Percentiles rank a stretch among this genome's conserved stretches.
These are phyloP conservation scores for Daldinia eschscholtzii DNA, from an alignment of 2,329 filamentous ascomycete genomes.

Conservation along the genomic window DNA sequence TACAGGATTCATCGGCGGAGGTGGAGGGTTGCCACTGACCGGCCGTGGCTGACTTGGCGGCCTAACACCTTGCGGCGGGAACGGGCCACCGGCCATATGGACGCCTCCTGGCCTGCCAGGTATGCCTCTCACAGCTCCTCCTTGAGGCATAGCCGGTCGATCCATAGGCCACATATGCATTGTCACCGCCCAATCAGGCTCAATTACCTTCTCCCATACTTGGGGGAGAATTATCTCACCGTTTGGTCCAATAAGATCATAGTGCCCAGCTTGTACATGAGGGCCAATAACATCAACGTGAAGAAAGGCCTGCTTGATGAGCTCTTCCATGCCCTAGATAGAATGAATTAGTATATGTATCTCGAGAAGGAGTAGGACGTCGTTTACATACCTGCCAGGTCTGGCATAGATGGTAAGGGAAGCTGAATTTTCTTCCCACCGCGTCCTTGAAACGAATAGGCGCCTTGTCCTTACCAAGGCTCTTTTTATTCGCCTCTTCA, in stretches of 20 bases:
- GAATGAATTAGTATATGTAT: constrained; percentile 17
- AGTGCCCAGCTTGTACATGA: constrained; percentile 82
- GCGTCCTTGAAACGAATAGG: constrained; percentile 94
- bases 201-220: constrained; percentile 84
- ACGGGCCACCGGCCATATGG: constrained; percentile 13
- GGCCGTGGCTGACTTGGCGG: constrained; percentile 3
- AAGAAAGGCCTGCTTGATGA: constrained; percentile 86
- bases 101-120: constrained; percentile 9
- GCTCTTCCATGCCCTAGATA: constrained; percentile 82
- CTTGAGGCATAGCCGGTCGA: constrained; percentile 33
- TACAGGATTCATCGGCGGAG: constrained; percentile 25
- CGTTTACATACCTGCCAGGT: constrained; percentile 79
- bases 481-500: constrained; percentile 59
- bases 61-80: constrained; percentile 11
- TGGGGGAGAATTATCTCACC: constrained; percentile 85
- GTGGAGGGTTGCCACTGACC: constrained; percentile 4
- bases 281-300: constrained; percentile 82
- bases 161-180: constrained; percentile 75
- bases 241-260: constrained; percentile 82
- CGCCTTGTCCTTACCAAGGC: constrained; percentile 71
- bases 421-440: constrained; percentile 90
- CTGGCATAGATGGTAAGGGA: constrained; percentile 86
- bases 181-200: constrained; percentile 80
- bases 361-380: background rate
- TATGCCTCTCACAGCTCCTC: constrained; percentile 34